These are phyloP conservation scores for Amanita fuliginea DNA, from an alignment of 768 basidiomycete genomes.

Conservation along the genomic window DNA sequence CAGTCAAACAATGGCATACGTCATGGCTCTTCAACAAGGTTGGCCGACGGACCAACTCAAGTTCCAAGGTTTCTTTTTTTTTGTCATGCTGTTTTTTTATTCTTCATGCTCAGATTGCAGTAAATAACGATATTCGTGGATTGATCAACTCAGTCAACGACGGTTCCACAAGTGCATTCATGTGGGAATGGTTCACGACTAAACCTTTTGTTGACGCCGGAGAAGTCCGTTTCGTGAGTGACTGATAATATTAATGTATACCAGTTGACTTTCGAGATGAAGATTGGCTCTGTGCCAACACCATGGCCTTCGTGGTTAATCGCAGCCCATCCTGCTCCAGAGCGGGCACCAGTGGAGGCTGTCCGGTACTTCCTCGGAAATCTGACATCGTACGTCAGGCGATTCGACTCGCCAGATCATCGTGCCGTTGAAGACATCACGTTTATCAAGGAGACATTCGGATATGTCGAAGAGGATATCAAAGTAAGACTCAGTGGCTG, in stretches of 20 bases:
- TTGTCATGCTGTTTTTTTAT: not conserved
- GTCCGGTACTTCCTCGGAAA: constrained; percentile 49
- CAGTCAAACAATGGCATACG: constrained; percentile 91
- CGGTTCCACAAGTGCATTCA: constrained; percentile 79
- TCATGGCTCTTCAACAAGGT: constrained; percentile 82
- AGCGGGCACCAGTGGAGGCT: constrained; percentile 38
- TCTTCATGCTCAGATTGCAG: constrained; percentile 21
- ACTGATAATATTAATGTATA: constrained; percentile 7
- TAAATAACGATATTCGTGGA: constrained; percentile 73
- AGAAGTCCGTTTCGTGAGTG: constrained; percentile 73
- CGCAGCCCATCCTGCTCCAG: constrained; percentile 62
- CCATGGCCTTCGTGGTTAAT: constrained; percentile 98
- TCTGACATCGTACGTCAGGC: constrained; percentile 54
- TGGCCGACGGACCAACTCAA: constrained; percentile 57
- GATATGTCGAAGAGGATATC: constrained; percentile 76
- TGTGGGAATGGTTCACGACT: constrained; percentile 90
- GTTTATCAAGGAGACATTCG: constrained; percentile 71
- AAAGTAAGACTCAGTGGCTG: constrained; percentile 28
- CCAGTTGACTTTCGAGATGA: not conserved
- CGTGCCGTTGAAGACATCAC: constrained; percentile 51
- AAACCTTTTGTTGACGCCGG: constrained; percentile 69
- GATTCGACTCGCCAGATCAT: constrained; percentile 51
- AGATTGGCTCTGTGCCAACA: constrained; percentile 82
- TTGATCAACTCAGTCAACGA: constrained; percentile 83
- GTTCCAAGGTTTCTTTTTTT: constrained; percentile 47